phyloP scores from a whole-genome alignment of 129 eudicot genomes.

The Scalesia atractyloides region DNA sequence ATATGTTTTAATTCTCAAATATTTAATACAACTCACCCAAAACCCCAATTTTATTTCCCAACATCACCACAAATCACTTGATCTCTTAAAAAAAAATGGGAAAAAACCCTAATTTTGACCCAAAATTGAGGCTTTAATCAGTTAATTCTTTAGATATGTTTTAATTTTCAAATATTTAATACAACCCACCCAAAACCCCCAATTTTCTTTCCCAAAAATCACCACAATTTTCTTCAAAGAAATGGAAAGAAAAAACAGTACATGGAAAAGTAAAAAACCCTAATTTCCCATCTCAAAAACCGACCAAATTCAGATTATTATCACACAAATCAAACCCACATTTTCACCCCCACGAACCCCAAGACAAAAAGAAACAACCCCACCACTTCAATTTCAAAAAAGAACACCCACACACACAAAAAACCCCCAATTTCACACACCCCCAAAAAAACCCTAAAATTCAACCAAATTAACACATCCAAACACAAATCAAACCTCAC shows the following conservation, averaged over 20 bases:
- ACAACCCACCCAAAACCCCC: slow-evolving; percentile 24
- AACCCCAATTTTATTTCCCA: slow-evolving; percentile 32
- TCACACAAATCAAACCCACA: not conserved
- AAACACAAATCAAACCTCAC: slow-evolving; percentile 60
- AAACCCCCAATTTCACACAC: slow-evolving; percentile 1
- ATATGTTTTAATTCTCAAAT: too few species aligned
- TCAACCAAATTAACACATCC: not conserved
- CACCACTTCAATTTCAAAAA: not conserved
- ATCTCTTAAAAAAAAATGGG: not conserved
- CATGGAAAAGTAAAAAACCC: not conserved
- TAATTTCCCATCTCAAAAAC: not conserved
- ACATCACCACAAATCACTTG: not conserved
- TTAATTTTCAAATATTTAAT: too few species aligned
- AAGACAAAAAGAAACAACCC: not conserved
- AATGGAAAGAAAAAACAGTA: not conserved
- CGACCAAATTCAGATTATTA: not conserved
- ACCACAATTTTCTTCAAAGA: not conserved
- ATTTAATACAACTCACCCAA: slow-evolving; percentile 2
- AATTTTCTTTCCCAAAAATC: slow-evolving; percentile 25
- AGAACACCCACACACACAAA: not conserved
- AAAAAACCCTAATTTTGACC: slow-evolving; percentile 21
- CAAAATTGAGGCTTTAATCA: not conserved
- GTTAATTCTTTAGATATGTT: too few species aligned
- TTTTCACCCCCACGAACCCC: not conserved
- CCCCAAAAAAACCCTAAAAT: not conserved